Percentiles rank a stretch among this genome's conserved stretches.
Evolutionary conservation across 1,284 basidiomycete species (phyloP).

Genomic region (Ustilago hordei): DNA sequence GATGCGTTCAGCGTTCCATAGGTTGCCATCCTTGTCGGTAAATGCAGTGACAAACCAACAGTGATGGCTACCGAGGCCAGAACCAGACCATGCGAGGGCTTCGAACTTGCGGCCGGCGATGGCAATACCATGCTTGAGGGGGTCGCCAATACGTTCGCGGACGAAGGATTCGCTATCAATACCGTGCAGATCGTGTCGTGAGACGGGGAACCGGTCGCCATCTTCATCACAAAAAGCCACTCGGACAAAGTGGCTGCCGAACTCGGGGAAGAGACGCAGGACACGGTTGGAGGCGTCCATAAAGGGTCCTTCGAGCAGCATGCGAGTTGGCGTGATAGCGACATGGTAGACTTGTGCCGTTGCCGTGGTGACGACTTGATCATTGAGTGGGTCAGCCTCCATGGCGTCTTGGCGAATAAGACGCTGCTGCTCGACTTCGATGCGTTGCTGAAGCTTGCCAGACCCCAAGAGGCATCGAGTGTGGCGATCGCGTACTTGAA

Average conservation of each 20-base stretch:
- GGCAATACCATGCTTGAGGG: conserved; percentile 31
- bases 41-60: conserved; percentile 44
- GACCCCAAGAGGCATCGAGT: conserved; percentile 27
- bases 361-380: conserved; percentile 11
- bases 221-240: conserved; percentile 41
- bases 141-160: conserved; percentile 30
- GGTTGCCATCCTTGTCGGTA: conserved; percentile 26
- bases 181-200: conserved; percentile 29
- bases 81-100: conserved; percentile 40
- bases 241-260: conserved; percentile 32
- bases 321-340: conserved; percentile 30
- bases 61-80: conserved; percentile 34
- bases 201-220: conserved; percentile 40
- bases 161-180: conserved; percentile 40
- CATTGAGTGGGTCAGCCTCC: conserved; percentile 6
- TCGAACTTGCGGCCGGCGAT: conserved; percentile 35
- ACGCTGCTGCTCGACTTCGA: conserved; percentile 18
- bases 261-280: conserved; percentile 33
- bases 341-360: conserved; percentile 37
- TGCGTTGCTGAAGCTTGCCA: conserved; percentile 19
- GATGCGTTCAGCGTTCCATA: conserved; percentile 35
- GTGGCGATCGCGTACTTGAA: conserved; percentile 25
- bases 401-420: conserved; percentile 14
- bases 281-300: conserved; percentile 41
- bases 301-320: conserved; percentile 33